Conservation (phyloP, 1,284 basidiomycete genomes). For the Ceratorhiza oryzae-sativae region DNA sequence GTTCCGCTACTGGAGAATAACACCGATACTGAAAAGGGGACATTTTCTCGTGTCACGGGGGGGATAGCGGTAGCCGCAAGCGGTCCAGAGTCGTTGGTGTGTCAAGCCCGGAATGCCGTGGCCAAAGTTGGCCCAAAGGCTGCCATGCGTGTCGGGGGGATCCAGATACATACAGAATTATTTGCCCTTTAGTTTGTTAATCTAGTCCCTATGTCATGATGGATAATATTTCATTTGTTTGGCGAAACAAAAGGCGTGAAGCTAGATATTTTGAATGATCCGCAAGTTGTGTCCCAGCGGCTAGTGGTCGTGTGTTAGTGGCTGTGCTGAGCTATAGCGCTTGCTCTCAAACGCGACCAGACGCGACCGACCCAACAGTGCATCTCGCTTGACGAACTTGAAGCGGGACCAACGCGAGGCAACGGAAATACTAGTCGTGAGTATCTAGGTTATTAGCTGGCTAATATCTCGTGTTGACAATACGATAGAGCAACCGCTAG, state of each 20-base stretch:
- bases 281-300: background rate
- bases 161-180: slow-evolving; percentile 42
- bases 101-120: slow-evolving; percentile 42
- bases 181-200: slow-evolving; percentile 40
- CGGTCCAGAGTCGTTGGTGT: slow-evolving; percentile 42
- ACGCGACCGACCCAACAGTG: slow-evolving; percentile 4
- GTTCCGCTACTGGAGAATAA: slow-evolving; percentile 21
- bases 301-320: background rate
- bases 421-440: background rate
- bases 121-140: slow-evolving; percentile 34
- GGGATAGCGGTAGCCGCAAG: slow-evolving; percentile 42
- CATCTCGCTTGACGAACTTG: background rate
- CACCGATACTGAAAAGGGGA: slow-evolving; percentile 17
- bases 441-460: background rate
- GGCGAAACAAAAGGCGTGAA: too few relatives aligned
- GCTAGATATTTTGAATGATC: too few relatives aligned
- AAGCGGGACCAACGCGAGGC: background rate
- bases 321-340: slow-evolving; percentile 10
- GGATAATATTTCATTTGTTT: too few relatives aligned
- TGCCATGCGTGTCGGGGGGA: slow-evolving; percentile 38
- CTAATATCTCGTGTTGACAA: background rate
- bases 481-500: background rate
- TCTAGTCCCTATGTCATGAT: too few relatives aligned
- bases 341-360: slow-evolving; percentile 1
- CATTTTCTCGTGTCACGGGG: background rate